Evolutionary conservation across 768 basidiomycete species (phyloP).

Genomic region (Tephrocybe rancida): DNA sequence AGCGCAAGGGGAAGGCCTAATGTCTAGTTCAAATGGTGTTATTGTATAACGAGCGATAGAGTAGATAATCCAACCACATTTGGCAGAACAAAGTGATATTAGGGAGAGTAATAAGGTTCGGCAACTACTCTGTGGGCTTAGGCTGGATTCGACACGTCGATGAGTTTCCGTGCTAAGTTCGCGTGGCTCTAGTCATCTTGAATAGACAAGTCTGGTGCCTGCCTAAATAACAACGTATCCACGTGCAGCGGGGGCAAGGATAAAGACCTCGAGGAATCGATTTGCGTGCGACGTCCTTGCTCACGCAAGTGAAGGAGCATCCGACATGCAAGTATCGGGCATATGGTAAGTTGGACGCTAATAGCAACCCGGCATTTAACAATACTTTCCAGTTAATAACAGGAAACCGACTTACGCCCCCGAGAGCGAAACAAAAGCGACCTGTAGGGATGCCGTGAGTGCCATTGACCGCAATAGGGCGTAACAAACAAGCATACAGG

Average conservation of each 20-base stretch:
- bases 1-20: conserved; percentile 37
- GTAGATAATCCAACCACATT: no score
- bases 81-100: no score
- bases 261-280: background rate
- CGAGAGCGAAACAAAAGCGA: background rate
- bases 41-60: no score
- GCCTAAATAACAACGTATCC: background rate
- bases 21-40: no score
- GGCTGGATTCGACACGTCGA: no score
- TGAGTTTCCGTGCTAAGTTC: no score
- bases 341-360: background rate
- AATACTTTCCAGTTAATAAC: background rate
- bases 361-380: no score
- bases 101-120: no score
- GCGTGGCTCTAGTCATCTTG: no score
- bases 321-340: background rate
- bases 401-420: background rate
- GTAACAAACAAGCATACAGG: background rate
- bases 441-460: background rate
- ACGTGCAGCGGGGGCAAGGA: background rate
- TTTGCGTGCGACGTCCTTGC: background rate
- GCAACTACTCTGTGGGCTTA: no score
- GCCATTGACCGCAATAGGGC: background rate
- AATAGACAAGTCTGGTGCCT: background rate
- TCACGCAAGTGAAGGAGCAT: conserved; percentile 4